These are phyloP conservation scores for Malassezia brasiliensis DNA, from an alignment of 1,284 basidiomycete genomes.

Conservation along the genomic window DNA sequence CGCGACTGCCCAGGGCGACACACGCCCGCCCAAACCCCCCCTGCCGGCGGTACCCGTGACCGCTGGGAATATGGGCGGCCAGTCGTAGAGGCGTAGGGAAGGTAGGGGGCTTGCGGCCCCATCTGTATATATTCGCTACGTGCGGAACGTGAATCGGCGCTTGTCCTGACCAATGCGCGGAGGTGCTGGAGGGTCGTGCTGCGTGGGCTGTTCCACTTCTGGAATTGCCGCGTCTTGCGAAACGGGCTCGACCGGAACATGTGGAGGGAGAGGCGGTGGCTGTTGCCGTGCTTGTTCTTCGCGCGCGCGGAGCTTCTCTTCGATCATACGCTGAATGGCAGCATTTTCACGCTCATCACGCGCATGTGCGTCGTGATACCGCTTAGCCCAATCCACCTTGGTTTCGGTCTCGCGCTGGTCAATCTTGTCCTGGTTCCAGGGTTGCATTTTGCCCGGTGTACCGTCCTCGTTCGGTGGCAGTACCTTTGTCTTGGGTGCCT, in stretches of 20 bases:
- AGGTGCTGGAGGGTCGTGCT: background rate
- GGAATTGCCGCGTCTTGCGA: background rate
- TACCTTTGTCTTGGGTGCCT: slow-evolving; percentile 16
- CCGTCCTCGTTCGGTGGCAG: slow-evolving; percentile 23
- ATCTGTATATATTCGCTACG: background rate
- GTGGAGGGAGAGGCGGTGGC: background rate
- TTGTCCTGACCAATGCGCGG: slow-evolving; percentile 16
- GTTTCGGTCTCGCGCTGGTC: background rate
- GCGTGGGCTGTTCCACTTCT: background rate
- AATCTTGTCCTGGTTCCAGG: slow-evolving; percentile 14
- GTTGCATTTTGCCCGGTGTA: background rate
- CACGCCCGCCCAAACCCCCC: too few species aligned
- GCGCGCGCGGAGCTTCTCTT: slow-evolving; percentile 2
- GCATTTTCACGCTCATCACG: slow-evolving; percentile 12
- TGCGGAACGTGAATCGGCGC: slow-evolving; percentile 10
- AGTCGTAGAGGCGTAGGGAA: too few species aligned
- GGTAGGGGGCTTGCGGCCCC: too few species aligned
- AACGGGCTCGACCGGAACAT: background rate
- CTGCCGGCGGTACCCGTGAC: too few species aligned
- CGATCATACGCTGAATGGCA: slow-evolving; percentile 12
- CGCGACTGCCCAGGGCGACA: too few species aligned
- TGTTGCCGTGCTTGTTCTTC: background rate
- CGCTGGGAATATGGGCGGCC: too few species aligned
- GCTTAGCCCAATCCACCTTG: slow-evolving; percentile 8
- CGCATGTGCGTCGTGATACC: slow-evolving; percentile 5